These are phyloP conservation scores for Suillus subalutaceus DNA, from an alignment of 768 basidiomycete genomes.

Conservation along the genomic window DNA sequence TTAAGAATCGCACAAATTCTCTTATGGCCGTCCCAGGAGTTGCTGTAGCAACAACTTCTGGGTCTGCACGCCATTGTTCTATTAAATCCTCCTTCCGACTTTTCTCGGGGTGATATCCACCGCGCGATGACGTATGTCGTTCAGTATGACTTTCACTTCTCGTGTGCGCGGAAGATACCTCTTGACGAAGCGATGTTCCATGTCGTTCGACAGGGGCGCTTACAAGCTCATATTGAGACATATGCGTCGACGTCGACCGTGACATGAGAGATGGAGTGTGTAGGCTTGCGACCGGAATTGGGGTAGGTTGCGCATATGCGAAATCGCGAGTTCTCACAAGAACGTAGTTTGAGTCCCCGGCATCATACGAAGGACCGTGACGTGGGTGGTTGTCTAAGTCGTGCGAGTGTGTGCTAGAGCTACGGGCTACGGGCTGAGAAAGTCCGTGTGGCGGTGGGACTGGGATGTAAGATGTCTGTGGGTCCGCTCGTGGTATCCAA, in stretches of 20 bases:
- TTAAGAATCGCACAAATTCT: constrained; percentile 6
- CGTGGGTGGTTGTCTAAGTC: constrained; percentile 20
- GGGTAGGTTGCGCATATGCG: constrained; percentile 25
- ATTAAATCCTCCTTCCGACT: constrained; percentile 30
- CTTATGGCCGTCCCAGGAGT: constrained; percentile 26
- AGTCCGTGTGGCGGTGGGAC: constrained; percentile 27
- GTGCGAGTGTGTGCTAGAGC: constrained; percentile 18
- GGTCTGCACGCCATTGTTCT: constrained; percentile 36
- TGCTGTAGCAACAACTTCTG: constrained; percentile 21
- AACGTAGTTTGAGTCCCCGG: constrained; percentile 16
- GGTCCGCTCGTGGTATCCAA: constrained; percentile 34
- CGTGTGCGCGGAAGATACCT: constrained; percentile 21
- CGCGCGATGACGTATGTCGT: constrained; percentile 20
- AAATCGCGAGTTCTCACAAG: constrained; percentile 33
- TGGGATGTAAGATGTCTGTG: constrained; percentile 25
- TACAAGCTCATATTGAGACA: constrained; percentile 36
- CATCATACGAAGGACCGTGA: background rate
- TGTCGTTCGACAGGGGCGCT: constrained; percentile 23
- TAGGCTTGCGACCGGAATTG: constrained; percentile 13
- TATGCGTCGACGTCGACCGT: constrained; percentile 28
- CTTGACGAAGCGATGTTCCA: constrained; percentile 29
- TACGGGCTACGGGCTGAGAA: constrained; percentile 16
- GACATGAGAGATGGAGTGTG: constrained; percentile 28
- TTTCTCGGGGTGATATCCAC: constrained; percentile 20
- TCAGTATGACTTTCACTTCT: constrained; percentile 31